A percentile compares a stretch with the other conserved stretches of the same genome.
Conservation (phyloP, 2,329 filamentous ascomycete species). For the Fusarium beomiforme region DNA sequence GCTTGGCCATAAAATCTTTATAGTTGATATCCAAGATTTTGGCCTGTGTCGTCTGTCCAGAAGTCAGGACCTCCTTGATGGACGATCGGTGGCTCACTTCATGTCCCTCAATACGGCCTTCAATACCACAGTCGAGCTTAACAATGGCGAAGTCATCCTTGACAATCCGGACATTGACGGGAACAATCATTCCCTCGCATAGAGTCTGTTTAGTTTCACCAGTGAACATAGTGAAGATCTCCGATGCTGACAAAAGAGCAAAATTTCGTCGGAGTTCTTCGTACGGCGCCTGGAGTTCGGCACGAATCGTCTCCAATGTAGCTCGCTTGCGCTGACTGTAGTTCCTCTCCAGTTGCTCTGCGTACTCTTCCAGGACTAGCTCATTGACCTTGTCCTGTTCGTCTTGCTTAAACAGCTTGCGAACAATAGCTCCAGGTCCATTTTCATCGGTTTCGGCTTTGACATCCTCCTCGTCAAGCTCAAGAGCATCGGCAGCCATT, state of each 20-base stretch:
- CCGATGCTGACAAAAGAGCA: slow-evolving; percentile 72
- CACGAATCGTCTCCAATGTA: slow-evolving; percentile 94
- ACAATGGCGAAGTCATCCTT: slow-evolving; percentile 94
- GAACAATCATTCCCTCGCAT: slow-evolving; percentile 89
- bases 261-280: slow-evolving; percentile 92
- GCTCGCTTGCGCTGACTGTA: slow-evolving; percentile 95
- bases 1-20: slow-evolving; percentile 82
- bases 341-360: slow-evolving; percentile 91
- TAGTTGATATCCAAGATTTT: slow-evolving; percentile 90
- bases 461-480: slow-evolving; percentile 97
- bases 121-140: slow-evolving; percentile 92
- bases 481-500: slow-evolving; percentile 96
- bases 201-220: slow-evolving; percentile 89
- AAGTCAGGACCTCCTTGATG: slow-evolving; percentile 77
- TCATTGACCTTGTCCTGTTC: slow-evolving; percentile 96
- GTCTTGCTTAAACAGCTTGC: slow-evolving; percentile 94
- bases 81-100: slow-evolving; percentile 81
- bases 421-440: slow-evolving; percentile 88
- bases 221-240: slow-evolving; percentile 96
- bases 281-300: slow-evolving; percentile 90
- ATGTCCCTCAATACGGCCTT: slow-evolving; percentile 84
- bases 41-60: slow-evolving; percentile 86
- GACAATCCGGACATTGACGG: slow-evolving; percentile 86
- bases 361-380: slow-evolving; percentile 94
- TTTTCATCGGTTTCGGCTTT: slow-evolving; percentile 93